Evolutionary conservation across 352 stramenopile genomes (phyloP).

Genomic region (Phytophthora fragariae): DNA sequence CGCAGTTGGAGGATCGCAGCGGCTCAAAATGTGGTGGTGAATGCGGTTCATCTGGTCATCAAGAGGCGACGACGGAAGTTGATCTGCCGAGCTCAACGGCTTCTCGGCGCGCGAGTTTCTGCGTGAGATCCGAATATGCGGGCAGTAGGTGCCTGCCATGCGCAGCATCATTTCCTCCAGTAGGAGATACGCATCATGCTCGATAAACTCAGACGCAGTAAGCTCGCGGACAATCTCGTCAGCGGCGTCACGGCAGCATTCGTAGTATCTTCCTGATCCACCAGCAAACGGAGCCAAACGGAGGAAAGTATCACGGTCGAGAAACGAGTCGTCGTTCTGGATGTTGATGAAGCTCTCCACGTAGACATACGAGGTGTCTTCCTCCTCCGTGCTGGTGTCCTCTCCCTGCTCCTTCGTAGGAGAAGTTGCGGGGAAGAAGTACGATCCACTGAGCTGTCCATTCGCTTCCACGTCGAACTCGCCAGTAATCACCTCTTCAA

Average conservation of each 20-base stretch:
- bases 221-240: constrained; percentile 64
- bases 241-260: constrained; percentile 68
- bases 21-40: constrained; percentile 67
- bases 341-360: constrained; percentile 73
- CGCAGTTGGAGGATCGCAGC: constrained; percentile 68
- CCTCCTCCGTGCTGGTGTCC: constrained; percentile 42
- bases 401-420: constrained; percentile 22
- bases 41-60: constrained; percentile 84
- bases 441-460: constrained; percentile 24
- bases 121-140: constrained; percentile 28
- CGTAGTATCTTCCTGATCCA: constrained; percentile 52
- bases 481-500: constrained; percentile 26
- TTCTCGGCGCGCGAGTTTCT: constrained; percentile 28
- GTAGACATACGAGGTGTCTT: constrained; percentile 75
- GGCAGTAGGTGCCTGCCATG: constrained; percentile 78
- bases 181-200: constrained; percentile 74
- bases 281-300: constrained; percentile 55
- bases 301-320: constrained; percentile 56
- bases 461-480: constrained; percentile 17
- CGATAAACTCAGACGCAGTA: constrained; percentile 53
- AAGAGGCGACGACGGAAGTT: constrained; percentile 54
- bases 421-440: constrained; percentile 28
- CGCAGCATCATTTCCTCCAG: constrained; percentile 79
- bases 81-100: constrained; percentile 35
- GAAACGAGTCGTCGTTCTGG: constrained; percentile 51